Evolutionary conservation across 257 asterid species (phyloP).

Genomic region (Penstemon newberryi): DNA sequence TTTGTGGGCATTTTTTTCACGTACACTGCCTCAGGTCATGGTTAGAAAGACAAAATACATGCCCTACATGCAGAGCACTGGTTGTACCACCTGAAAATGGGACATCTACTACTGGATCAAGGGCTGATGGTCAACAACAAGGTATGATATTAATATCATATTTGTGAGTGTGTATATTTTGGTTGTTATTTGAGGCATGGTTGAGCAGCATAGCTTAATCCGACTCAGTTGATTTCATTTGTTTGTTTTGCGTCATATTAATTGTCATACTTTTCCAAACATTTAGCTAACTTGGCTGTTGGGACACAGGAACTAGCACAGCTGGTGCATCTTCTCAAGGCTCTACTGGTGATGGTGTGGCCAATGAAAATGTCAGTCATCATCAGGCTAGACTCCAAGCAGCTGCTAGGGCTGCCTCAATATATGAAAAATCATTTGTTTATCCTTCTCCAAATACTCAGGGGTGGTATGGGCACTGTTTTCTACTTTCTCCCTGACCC

Average conservation of each 20-base stretch:
- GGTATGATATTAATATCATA: conserved; percentile 39
- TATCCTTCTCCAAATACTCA: conserved; percentile 68
- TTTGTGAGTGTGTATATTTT: conserved; percentile 8
- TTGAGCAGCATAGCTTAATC: conserved; percentile 11
- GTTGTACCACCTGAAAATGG: conserved; percentile 83
- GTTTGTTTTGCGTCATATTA: conserved; percentile 14
- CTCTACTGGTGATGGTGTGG: conserved; percentile 38
- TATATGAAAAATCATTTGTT: conserved; percentile 84
- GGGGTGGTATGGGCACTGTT: conserved; percentile 49
- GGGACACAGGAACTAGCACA: conserved; percentile 56
- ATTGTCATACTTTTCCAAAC: conserved; percentile 10
- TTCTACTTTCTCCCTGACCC: conserved; percentile 18
- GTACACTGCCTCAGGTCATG: conserved; percentile 96
- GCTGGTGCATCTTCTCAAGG: conserved; percentile 63
- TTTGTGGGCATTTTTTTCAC: conserved; percentile 94
- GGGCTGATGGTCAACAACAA: conserved; percentile 57
- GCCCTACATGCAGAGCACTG: conserved; percentile 97
- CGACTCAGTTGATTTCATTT: neutral
- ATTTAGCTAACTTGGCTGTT: conserved; percentile 26
- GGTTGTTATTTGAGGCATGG: conserved; percentile 3
- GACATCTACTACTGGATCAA: conserved; percentile 46
- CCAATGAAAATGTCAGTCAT: conserved; percentile 50
- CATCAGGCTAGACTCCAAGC: conserved; percentile 85
- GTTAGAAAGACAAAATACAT: conserved; percentile 90
- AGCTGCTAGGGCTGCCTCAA: conserved; percentile 80